Evolutionary conservation across 805 yeast species (phyloP), one percentile per base, ranked within the genome.

Genomic region (Barnettozyma botsteinii): DNA sequence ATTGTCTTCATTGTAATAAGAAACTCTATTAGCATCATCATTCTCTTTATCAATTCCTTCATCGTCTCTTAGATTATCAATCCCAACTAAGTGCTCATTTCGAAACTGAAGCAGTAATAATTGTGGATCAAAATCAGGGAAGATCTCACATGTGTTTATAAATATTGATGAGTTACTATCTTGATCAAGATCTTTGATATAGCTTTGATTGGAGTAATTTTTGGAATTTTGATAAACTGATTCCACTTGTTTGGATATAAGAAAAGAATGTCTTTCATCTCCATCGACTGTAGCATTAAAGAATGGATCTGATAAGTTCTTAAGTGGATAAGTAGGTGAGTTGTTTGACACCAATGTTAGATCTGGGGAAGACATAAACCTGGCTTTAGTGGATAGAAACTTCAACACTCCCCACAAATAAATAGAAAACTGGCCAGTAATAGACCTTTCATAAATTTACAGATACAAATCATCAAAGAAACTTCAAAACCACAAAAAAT

Each of bases 41-140:
- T 33, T 39, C 12, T 34, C 34, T 20, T 18, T 28, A 15, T 40
- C 38, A 15, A 34, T 24, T 15, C 43, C 39, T 29, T 34, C 43
- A 18, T 35, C 43, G 12, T 35, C 32, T 22, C 38, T 25, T 9
- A 31, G 8, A n/a, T 24, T 20, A 12, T 35, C 36, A 22, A 40
- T 40, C 3, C 38, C 36, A 40, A 12, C 27, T 26, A 30, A 21
- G 9, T 40, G 7, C 11, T 35, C 38, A 35, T 40, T 30, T 15
- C 14, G 15, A n/a, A 26, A 40, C 11, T 40, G 43, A 17, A 40
- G 20, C 14, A 14, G 35, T 14, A 40, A 13, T 12, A 40, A 22
- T 23, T 40, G 29, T 12, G 43, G 43, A 31, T 40, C 43, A 27
- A 40, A 40, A 12, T 40, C 43, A 13, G 39, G 43, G 11, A 35